Base-by-base conservation (phyloP, 768 basidiomycete species). In the Hygrocybe coccinea region DNA sequence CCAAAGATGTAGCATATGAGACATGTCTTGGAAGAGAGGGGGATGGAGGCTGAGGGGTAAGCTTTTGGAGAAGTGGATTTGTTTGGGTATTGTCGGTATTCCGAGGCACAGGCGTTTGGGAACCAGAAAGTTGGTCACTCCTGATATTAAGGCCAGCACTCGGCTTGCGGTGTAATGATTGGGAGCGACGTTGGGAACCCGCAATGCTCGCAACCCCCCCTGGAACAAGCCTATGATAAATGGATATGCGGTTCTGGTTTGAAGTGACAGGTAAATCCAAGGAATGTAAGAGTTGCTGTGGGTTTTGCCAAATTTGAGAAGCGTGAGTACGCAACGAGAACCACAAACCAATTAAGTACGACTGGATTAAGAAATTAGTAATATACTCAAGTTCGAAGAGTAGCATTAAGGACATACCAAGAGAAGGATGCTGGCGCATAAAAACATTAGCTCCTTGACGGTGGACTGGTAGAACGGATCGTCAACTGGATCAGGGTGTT, bases 231-330 rank as follows among this genome's bases (percentile, higher is more conserved):
- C 81, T 83, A 59, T 87, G 84, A 67, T 89, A 88, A 35, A 85
- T 55, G 7, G 87, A 87, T 39, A 81, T 60, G 36, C 90, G 82
- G 24, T 79, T 75, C 25, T 75, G 75, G 21, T 66, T 59, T 7
- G 72, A 67, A n/a, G 65, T 64, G 14, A 74, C 67, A 5, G 82
- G 76, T 15, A 86, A 64, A 43, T 91, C 89, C 50, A 82, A 70
- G 2, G 81, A 74, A 36, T 91, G 83, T 51, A 93, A 71, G 2
- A 94, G 76, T 47, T 85, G 87, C 58, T 89, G 93, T 2, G 95
- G 95, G 67, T 98, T 97, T 67, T 98, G 94, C 97, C 97, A 99
- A 62, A 99, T 99, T 67, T 98, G 97, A 12, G 89, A 86, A 6
- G 97, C 97, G 67, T 99, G 97, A 1, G 97, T 99, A 46, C 92